Evolutionary conservation across 2,329 filamentous ascomycete species (phyloP), one percentile per base, ranked within the genome.

Genomic region (Teratosphaeria destructans): DNA sequence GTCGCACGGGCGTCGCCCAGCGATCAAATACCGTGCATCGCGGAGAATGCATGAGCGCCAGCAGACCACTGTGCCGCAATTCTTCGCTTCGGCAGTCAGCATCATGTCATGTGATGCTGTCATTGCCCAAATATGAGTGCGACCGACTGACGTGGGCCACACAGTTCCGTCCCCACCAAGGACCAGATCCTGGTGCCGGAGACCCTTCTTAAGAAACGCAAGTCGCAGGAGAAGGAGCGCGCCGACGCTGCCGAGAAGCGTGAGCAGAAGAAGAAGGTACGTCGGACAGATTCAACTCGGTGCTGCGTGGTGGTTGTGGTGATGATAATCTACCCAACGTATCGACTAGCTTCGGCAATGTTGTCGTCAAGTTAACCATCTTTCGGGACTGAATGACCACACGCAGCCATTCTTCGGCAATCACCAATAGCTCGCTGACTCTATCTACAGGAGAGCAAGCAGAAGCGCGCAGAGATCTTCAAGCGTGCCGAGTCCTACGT

Each of bases 151-250:
- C 77, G 73, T 76, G 63, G 62, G 53, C 37, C 61, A 16, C 76
- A 74, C 76, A 96, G 91, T 81, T 86, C 86, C 81, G 89, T 96
- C 75, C 90, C 94, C 71, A 95, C 91, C 79, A 81, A 92, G 80
- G 90, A 96, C 79, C 89, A 97, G 79, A 86, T 99, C 78, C 84
- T 97, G 78, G 90, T 97, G 77, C 94, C 94, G 72, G 94, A 99
- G 90, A 99, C 94, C 73, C 90, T 99, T 75, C 86, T 99, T 79
- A 99, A 99, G 89, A 99, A 99, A 90, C 90, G 94, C 84, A 99
- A 99, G 91, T 90, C 86, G 79, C 93, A 96, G 83, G 94, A 99
- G 87, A 96, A 96, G 87, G 91, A 92, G 78, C 89, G 92, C 78
- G 92, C 94, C 78, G 89, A 93, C 81, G 88, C 87, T 77, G 79